Base-by-base conservation (phyloP, 73 alveolate species). In the Symbiodinium natans region DNA sequence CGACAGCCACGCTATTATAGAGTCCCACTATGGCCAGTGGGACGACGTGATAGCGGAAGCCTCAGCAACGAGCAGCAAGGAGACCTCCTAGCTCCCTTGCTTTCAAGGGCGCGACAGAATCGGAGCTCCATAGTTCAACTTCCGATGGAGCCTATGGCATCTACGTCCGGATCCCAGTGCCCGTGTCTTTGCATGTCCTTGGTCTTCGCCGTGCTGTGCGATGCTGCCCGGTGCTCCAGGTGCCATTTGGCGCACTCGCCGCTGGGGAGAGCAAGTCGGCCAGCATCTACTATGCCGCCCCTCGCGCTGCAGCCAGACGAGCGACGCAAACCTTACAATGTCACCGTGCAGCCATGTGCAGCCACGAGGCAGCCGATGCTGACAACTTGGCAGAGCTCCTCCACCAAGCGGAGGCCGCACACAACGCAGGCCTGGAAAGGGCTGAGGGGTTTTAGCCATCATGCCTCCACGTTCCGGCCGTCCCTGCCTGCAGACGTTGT, bases 141-240 rank as follows among this genome's bases (percentile, higher is more conserved):
- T 88, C 95, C 19, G 95, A 88, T 36, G 95, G 95, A 17, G 95
- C 95, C 73, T 88, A 88, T 88, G 95, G 85, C 95, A 88, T 88
- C 86, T 88, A 88, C 73, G 95, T 43, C 29, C 71, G 82, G 36
- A n/a, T n/a, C 82, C 33, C 82, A 29, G 33, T 7, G 33, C 27
- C 39, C 82, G 13, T 52, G 71, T 11, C 27, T 52, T 52, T 15
- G 71, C n/a, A n/a, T n/a, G n/a, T n/a, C n/a, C n/a, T n/a, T n/a
- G n/a, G n/a, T n/a, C n/a, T n/a, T n/a, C n/a, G n/a, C n/a, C n/a
- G n/a, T n/a, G n/a, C n/a, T n/a, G n/a, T n/a, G n/a, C n/a, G n/a
- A n/a, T n/a, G n/a, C n/a, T n/a, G n/a, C n/a, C n/a, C n/a, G n/a
- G n/a, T n/a, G n/a, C n/a, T 39, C 27, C 48, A 85, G 93, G 93